Evolutionary conservation across 208 protist species (phyloP).

Genomic region (Novymonas esmeraldas): DNA sequence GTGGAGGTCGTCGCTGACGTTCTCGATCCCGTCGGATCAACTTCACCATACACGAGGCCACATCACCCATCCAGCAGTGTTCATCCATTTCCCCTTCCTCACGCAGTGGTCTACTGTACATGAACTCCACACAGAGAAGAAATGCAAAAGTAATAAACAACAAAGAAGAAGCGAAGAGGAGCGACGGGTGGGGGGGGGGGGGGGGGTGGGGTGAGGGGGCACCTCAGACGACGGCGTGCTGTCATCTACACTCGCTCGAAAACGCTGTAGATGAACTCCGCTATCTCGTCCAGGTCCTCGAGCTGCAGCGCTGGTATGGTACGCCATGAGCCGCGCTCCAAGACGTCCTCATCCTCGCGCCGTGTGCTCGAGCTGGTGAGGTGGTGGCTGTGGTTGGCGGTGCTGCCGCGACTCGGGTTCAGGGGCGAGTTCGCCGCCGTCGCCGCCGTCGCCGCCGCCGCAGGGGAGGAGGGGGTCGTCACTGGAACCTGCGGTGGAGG

Average conservation of each 20-base stretch:
- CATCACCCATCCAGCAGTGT: no score
- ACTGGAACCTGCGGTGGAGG: no score
- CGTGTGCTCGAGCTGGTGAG: slow-evolving; percentile 1
- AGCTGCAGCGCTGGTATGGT: slow-evolving; percentile 36
- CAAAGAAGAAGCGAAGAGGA: background rate
- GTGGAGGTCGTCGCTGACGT: no score
- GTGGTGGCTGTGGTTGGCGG: background rate
- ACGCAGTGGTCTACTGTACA: no score
- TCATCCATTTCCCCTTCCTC: no score
- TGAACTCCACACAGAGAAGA: background rate
- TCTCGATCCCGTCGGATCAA: no score
- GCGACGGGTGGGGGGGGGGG: background rate
- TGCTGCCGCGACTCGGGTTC: background rate
- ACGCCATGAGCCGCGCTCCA: slow-evolving; percentile 25
- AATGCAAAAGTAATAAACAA: background rate
- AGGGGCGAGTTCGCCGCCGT: background rate
- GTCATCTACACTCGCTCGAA: slow-evolving; percentile 37
- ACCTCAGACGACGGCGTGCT: background rate
- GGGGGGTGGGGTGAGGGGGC: background rate
- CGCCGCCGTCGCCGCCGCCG: background rate
- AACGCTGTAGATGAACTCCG: slow-evolving; percentile 73
- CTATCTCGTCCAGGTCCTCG: slow-evolving; percentile 46
- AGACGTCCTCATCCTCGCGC: slow-evolving; percentile 26
- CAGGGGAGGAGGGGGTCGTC: no score
- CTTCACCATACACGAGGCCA: no score